Evolutionary conservation across 176 grass and related monocot species (phyloP).

Genomic region (Miscanthus lutarioriparius): DNA sequence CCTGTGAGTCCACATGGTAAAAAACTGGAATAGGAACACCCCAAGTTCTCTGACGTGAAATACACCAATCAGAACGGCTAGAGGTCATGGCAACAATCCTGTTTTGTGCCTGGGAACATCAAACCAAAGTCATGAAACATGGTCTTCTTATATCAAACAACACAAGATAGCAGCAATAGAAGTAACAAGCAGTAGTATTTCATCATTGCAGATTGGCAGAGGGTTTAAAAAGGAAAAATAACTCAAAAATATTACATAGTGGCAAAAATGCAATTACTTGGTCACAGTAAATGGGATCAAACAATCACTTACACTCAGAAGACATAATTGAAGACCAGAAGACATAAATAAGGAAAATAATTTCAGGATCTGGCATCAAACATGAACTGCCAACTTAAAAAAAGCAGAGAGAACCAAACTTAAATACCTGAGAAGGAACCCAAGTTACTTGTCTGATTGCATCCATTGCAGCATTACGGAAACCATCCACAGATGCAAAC

Average conservation of each 20-base stretch:
- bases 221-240: neutral
- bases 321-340: constrained; percentile 18
- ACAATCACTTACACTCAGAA: constrained; percentile 4
- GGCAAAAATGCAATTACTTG: neutral
- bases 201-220: constrained; percentile 19
- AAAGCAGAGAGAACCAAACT: neutral
- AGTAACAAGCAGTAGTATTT: constrained; percentile 19
- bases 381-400: neutral
- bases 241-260: constrained; percentile 18
- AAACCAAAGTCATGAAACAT: constrained; percentile 23
- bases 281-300: constrained; percentile 20
- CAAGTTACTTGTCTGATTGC: constrained; percentile 82
- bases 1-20: constrained; percentile 80
- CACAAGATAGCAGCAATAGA: neutral
- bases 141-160: constrained; percentile 30
- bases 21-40: constrained; percentile 97
- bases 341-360: constrained; percentile 27
- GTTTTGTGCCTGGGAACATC: constrained; percentile 73
- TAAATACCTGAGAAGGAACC: constrained; percentile 83
- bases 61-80: constrained; percentile 94
- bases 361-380: neutral
- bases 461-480: constrained; percentile 92
- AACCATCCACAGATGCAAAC: constrained; percentile 98
- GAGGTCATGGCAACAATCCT: constrained; percentile 95
- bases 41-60: constrained; percentile 98